Conservation (phyloP, 768 basidiomycete species). For the Tricholomella constricta region DNA sequence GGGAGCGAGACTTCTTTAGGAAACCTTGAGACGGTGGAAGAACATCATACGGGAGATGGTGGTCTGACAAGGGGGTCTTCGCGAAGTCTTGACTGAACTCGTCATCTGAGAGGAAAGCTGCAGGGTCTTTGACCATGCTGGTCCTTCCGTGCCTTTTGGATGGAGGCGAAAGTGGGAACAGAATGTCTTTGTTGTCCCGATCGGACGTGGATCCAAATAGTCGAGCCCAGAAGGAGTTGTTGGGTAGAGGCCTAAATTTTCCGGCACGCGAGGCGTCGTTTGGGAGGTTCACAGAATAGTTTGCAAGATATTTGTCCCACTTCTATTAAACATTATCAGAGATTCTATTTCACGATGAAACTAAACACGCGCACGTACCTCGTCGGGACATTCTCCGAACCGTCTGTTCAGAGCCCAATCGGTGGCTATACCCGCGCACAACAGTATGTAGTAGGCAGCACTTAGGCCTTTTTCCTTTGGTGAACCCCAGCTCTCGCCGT, state of each 20-base stretch:
- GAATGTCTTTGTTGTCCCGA: conserved; percentile 23
- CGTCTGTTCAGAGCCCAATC: conserved; percentile 59
- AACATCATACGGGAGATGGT: conserved; percentile 4
- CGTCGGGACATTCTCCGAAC: conserved; percentile 70
- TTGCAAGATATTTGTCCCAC: conserved; percentile 69
- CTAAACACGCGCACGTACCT: conserved; percentile 40
- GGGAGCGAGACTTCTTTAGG: conserved; percentile 27
- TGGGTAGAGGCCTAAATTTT: conserved; percentile 48
- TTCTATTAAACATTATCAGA: conserved; percentile 40
- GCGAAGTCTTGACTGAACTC: conserved; percentile 1
- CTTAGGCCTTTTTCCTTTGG: conserved; percentile 58
- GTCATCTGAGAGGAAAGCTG: conserved; percentile 5
- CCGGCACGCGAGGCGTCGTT: conserved; percentile 57
- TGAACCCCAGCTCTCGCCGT: conserved; percentile 55
- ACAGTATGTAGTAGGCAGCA: conserved; percentile 56
- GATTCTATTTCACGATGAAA: background rate
- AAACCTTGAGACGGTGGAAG: conserved; percentile 20
- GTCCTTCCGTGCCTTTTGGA: conserved; percentile 3
- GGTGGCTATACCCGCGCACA: conserved; percentile 42
- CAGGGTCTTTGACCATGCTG: conserved; percentile 16
- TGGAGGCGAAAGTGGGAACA: conserved; percentile 25
- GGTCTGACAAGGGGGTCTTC: background rate
- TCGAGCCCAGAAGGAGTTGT: conserved; percentile 55
- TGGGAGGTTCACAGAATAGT: conserved; percentile 57
- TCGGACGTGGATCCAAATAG: conserved; percentile 32